Conservation (phyloP, 192 early-diverging fungal species). For the Backusella sp. region DNA sequence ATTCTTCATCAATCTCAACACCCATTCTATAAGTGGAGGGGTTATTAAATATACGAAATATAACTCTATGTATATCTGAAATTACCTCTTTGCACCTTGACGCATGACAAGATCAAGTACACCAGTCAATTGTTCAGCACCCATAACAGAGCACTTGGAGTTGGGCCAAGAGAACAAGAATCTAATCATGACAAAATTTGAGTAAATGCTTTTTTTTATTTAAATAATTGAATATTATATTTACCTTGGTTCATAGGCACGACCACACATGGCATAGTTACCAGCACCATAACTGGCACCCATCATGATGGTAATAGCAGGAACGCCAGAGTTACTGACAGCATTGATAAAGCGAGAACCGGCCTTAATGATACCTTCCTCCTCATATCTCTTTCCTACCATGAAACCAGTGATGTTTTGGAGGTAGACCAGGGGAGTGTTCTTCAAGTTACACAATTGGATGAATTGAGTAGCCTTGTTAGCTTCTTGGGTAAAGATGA, state of each 20-base stretch:
- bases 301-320: conserved; percentile 62
- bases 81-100: conserved; percentile 55
- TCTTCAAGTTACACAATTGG: conserved; percentile 60
- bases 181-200: conserved; percentile 13
- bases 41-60: not conserved
- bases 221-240: not conserved
- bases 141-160: conserved; percentile 67
- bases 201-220: not conserved
- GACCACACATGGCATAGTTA: conserved; percentile 70
- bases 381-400: conserved; percentile 66
- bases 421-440: conserved; percentile 58
- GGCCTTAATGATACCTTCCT: conserved; percentile 71
- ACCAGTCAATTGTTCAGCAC: conserved; percentile 64
- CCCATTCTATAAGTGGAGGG: conserved; percentile 33
- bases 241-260: conserved; percentile 61
- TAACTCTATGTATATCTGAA: not conserved
- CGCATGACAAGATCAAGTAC: conserved; percentile 69
- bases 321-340: conserved; percentile 58
- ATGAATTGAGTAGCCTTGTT: conserved; percentile 73
- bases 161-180: conserved; percentile 75
- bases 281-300: conserved; percentile 69
- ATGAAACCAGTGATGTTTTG: conserved; percentile 75
- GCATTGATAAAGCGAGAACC: conserved; percentile 68
- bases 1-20: conserved; percentile 53
- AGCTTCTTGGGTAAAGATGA: conserved; percentile 60